A percentile compares a stretch with the other conserved stretches of the same genome.
Conservation (phyloP, 2,329 filamentous ascomycete genomes). For the Fusarium vanettenii region DNA sequence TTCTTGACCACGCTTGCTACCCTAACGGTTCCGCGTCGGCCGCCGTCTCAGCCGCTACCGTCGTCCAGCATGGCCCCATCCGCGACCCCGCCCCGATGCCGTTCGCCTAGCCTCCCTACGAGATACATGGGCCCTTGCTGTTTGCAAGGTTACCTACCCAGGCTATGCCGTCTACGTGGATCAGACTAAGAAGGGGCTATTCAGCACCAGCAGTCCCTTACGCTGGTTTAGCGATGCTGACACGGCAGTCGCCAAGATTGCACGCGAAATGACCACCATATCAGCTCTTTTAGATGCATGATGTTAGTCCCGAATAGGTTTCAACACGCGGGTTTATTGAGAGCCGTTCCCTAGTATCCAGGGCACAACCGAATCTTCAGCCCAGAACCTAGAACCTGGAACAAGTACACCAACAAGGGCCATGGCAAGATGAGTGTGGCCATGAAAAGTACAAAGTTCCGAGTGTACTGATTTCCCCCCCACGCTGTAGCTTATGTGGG, state of each 20-base stretch:
- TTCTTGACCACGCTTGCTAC: not conserved
- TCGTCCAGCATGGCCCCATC: not conserved
- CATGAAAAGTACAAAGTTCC: too few species aligned
- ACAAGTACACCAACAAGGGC: not conserved
- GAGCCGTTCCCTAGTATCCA: not conserved
- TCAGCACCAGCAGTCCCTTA: not conserved
- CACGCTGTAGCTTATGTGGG: too few species aligned
- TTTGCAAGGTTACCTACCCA: not conserved
- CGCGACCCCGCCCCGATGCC: not conserved
- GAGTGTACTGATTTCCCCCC: too few species aligned
- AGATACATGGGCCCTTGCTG: not conserved
- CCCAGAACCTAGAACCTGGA: not conserved
- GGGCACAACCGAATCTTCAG: not conserved
- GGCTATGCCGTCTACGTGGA: not conserved
- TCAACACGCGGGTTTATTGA: not conserved
- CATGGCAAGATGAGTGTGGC: too few species aligned
- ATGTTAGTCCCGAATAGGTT: not conserved
- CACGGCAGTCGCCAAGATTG: not conserved
- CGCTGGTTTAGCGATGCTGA: not conserved
- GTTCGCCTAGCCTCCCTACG: not conserved
- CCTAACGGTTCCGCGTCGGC: not conserved
- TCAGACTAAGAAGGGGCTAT: not conserved
- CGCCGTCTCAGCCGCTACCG: not conserved
- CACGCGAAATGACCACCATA: not conserved
- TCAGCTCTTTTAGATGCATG: not conserved